A percentile compares a stretch with the other conserved stretches of the same genome.
Evolutionary conservation across 805 yeast genomes (phyloP).

Genomic region (Candida glaebosa): DNA sequence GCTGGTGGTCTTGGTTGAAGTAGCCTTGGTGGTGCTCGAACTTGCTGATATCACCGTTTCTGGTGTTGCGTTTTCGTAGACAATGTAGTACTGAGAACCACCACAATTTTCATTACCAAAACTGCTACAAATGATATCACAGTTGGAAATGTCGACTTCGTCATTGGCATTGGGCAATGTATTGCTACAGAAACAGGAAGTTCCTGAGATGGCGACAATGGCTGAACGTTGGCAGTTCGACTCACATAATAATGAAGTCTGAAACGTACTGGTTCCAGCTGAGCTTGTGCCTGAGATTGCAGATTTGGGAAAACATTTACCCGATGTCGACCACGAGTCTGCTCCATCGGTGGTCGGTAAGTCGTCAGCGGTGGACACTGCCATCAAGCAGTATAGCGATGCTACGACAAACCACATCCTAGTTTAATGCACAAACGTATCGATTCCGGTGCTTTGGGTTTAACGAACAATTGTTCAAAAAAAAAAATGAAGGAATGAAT

Average conservation of each 20-base stretch:
- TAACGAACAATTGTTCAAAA: not conserved
- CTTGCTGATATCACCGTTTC: slow-evolving; percentile 19
- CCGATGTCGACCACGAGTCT: slow-evolving; percentile 9
- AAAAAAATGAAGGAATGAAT: too few relatives aligned
- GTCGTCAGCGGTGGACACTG: not conserved
- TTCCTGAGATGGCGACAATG: slow-evolving; percentile 36
- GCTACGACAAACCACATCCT: not conserved
- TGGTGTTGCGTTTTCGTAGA: slow-evolving; percentile 21
- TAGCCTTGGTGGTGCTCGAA: slow-evolving; percentile 7
- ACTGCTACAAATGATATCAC: slow-evolving; percentile 34
- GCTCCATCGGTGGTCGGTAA: slow-evolving; percentile 4
- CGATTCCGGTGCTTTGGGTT: too few relatives aligned
- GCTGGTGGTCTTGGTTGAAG: slow-evolving; percentile 10
- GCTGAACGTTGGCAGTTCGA: slow-evolving; percentile 45
- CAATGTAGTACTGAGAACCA: slow-evolving; percentile 29
- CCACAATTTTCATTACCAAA: slow-evolving; percentile 38
- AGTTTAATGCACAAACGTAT: too few relatives aligned
- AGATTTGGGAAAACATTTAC: slow-evolving; percentile 9
- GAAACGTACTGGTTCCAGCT: slow-evolving; percentile 51
- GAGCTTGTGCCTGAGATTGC: slow-evolving; percentile 10
- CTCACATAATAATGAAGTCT: slow-evolving; percentile 58
- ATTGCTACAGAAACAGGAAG: slow-evolving; percentile 39
- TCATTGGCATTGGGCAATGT: slow-evolving; percentile 25
- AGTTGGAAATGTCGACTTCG: slow-evolving; percentile 24
- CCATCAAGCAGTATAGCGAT: not conserved